These are phyloP conservation scores for Atkinsonella hypoxylon DNA, from an alignment of 2,329 filamentous ascomycete genomes.

Conservation along the genomic window DNA sequence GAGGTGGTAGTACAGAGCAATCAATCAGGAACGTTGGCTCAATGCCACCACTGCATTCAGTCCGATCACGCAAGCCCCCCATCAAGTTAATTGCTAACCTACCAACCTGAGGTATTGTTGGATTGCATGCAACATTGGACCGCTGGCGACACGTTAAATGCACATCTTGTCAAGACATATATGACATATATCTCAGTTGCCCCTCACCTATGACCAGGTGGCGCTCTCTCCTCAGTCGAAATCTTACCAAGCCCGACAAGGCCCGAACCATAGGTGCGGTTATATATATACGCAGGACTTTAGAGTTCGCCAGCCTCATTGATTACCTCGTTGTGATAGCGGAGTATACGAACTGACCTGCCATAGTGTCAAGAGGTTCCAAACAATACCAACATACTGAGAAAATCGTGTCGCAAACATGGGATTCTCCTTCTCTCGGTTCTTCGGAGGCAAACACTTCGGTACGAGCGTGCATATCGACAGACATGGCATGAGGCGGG, in stretches of 20 bases:
- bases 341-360: background rate
- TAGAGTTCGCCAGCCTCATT: background rate
- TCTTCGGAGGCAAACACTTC: conserved; percentile 35
- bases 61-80: too few relatives aligned
- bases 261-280: background rate
- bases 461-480: conserved; percentile 36
- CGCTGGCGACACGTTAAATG: too few relatives aligned
- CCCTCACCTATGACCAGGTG: too few relatives aligned
- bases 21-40: too few relatives aligned
- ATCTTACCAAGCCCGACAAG: background rate
- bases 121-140: too few relatives aligned
- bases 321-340: background rate
- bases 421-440: conserved; percentile 36
- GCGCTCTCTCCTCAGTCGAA: too few relatives aligned
- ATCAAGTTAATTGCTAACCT: too few relatives aligned
- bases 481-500: conserved; percentile 33
- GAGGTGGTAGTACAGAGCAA: too few relatives aligned
- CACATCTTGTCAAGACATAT: too few relatives aligned
- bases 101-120: too few relatives aligned
- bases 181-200: too few relatives aligned
- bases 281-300: background rate
- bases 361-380: background rate
- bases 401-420: conserved; percentile 17
- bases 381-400: background rate
- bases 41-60: too few relatives aligned